These are phyloP conservation scores for Alternaria consortialis DNA, from an alignment of 2,329 filamentous ascomycete species.

Conservation along the genomic window DNA sequence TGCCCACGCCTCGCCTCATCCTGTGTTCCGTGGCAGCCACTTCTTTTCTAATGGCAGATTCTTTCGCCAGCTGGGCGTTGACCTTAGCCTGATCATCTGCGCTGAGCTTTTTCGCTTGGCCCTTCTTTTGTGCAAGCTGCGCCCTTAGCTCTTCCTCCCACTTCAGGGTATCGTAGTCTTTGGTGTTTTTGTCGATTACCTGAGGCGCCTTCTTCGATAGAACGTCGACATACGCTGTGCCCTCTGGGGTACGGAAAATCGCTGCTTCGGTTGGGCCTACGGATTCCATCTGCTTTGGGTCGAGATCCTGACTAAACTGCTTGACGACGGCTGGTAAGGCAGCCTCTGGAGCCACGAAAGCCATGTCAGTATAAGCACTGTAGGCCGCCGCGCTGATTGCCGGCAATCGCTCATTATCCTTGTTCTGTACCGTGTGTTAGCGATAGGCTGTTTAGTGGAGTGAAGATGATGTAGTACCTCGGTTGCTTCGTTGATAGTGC, in stretches of 20 bases:
- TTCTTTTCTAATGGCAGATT: constrained; percentile 78
- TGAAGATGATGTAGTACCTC: constrained; percentile 59
- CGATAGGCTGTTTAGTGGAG: not conserved
- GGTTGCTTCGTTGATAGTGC: constrained; percentile 68
- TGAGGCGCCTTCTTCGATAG: constrained; percentile 81
- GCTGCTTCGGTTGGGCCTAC: constrained; percentile 89
- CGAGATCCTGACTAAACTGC: constrained; percentile 77
- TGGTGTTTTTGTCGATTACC: constrained; percentile 84
- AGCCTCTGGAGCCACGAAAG: constrained; percentile 87
- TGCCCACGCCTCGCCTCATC: constrained; percentile 83
- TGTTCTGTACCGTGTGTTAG: constrained; percentile 24
- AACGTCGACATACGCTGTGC: constrained; percentile 88
- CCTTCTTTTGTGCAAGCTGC: constrained; percentile 92
- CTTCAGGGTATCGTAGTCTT: constrained; percentile 94
- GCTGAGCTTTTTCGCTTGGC: constrained; percentile 87
- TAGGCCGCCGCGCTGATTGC: constrained; percentile 75
- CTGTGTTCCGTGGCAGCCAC: constrained; percentile 74
- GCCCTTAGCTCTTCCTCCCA: constrained; percentile 94
- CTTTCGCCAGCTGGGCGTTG: constrained; percentile 88
- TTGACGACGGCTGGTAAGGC: constrained; percentile 80
- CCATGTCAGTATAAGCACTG: constrained; percentile 86
- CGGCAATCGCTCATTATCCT: constrained; percentile 35
- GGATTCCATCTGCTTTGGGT: constrained; percentile 71
- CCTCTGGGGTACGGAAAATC: constrained; percentile 90
- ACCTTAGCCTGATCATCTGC: constrained; percentile 90